Evolutionary conservation across 495 filamentous ascomycete genomes (phyloP), one percentile per base, ranked within the genome.

Genomic region (Neurospora tetraspora): DNA sequence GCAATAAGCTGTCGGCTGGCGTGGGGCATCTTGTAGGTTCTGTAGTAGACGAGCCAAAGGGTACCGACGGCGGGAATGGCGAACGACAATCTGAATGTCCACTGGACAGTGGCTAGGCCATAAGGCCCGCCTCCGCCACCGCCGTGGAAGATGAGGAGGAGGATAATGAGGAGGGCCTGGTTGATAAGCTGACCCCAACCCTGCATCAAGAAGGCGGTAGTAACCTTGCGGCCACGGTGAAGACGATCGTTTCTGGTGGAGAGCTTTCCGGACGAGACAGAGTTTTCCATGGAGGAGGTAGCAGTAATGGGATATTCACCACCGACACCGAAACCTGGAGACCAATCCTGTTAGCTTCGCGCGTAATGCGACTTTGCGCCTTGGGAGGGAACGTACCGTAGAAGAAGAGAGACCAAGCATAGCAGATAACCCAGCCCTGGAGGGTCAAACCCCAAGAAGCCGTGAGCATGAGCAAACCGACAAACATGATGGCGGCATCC

Each of bases 281-380:
- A 91, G 76, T 94, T 94, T 80, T 97, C 94, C 92, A 97, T 97
- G 71, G 93, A 93, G 27, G 91, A 92, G n/a, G 94, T 97, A 6
- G 94, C 94, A 27, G 94, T 97, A 86, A 97, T 97, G 43, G 94
- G 94, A 79, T 97, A 97, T 82, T 97, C 94, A 70, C 94, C 94
- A 80, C 94, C 94, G 71, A 97, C 94, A 77, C 94, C 94, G 74
- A 97, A 87, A 74, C 82, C 83, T 85, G 31, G n/a, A 65, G 31
- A 70, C 39, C 14, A 61, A 43, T 18, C 75, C 47, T 79, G 74
- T 68, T 14, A 39, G 20, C 27, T 69, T 27, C 18, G 59, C 34
- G 37, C 8, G 5, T 69, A 16, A 4, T 59, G 18, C 31, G 31
- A 53, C n/a, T 39, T 14, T n/a, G n/a, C 38, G 45, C 18, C 38